These are phyloP conservation scores for Kuraishia piskuri DNA, from an alignment of 805 yeast genomes.

Conservation along the genomic window DNA sequence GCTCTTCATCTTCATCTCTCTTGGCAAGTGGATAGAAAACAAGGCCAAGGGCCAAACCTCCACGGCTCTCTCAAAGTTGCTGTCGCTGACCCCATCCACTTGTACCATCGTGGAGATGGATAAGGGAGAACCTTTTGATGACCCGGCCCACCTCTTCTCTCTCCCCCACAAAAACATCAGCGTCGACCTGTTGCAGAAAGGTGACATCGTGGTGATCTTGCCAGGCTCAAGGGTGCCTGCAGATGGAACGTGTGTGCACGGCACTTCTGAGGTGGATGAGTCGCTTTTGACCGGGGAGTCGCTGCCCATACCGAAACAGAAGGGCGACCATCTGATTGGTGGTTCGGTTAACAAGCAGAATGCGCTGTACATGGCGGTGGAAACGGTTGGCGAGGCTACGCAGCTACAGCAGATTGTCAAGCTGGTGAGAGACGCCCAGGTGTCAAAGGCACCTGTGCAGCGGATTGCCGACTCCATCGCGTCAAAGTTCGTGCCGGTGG, in stretches of 20 bases:
- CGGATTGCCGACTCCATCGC: slow-evolving; percentile 81
- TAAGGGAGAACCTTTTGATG: background rate
- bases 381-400: slow-evolving; percentile 72
- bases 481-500: slow-evolving; percentile 74
- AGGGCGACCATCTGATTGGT: slow-evolving; percentile 66
- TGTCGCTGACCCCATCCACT: slow-evolving; percentile 71
- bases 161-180: slow-evolving; percentile 42
- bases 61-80: slow-evolving; percentile 70
- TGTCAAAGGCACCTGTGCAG: slow-evolving; percentile 85
- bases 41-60: slow-evolving; percentile 93
- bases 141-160: slow-evolving; percentile 1
- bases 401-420: slow-evolving; percentile 81
- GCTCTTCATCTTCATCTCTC: slow-evolving; percentile 73
- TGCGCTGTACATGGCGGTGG: slow-evolving; percentile 57
- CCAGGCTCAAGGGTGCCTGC: slow-evolving; percentile 91
- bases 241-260: slow-evolving; percentile 75
- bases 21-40: slow-evolving; percentile 89
- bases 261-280: slow-evolving; percentile 82
- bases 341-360: slow-evolving; percentile 87
- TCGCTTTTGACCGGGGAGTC: slow-evolving; percentile 91
- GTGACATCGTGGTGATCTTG: slow-evolving; percentile 67
- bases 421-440: slow-evolving; percentile 84
- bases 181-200: slow-evolving; percentile 67
- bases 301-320: slow-evolving; percentile 54
- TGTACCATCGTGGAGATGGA: slow-evolving; percentile 54